Conservation (phyloP, 345 rosid species). For the Citrus medica region DNA sequence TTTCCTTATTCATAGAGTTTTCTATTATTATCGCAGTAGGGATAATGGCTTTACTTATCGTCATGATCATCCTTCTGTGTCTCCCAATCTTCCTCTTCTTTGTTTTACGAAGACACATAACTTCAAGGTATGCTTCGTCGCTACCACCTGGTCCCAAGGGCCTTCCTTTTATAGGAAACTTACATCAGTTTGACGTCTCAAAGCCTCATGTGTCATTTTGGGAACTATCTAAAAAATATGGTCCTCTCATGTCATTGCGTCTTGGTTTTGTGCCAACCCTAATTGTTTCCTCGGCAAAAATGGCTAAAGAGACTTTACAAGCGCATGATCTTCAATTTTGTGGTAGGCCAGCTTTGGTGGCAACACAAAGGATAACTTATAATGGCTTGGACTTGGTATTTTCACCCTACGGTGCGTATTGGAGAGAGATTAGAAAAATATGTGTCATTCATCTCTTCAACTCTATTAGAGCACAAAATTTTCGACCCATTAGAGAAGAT, state of each 20-base stretch:
- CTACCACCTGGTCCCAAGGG: conserved; percentile 50
- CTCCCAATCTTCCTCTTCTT: conserved; percentile 9
- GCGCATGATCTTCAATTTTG: conserved; percentile 24
- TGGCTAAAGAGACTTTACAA: conserved; percentile 22
- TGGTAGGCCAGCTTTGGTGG: background rate
- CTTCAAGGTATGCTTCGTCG: background rate
- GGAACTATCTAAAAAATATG: conserved; percentile 45
- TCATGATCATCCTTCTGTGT: background rate
- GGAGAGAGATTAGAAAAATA: conserved; percentile 28
- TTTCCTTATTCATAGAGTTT: too few relatives aligned
- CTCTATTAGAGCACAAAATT: conserved; percentile 11
- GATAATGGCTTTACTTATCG: background rate
- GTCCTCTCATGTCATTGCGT: conserved; percentile 41
- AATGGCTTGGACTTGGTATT: conserved; percentile 18
- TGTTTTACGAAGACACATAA: conserved; percentile 3
- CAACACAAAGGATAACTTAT: background rate
- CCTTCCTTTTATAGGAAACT: conserved; percentile 48
- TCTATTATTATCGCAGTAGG: too few relatives aligned
- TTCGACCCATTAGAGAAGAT: conserved; percentile 16
- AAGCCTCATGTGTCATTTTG: conserved; percentile 27
- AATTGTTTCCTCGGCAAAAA: conserved; percentile 26
- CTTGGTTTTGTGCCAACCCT: conserved; percentile 32
- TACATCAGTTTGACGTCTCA: conserved; percentile 32
- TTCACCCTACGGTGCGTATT: conserved; percentile 21
- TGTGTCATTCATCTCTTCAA: conserved; percentile 24